Base-by-base conservation (phyloP, 805 yeast genomes). In the Candida corydali region DNA sequence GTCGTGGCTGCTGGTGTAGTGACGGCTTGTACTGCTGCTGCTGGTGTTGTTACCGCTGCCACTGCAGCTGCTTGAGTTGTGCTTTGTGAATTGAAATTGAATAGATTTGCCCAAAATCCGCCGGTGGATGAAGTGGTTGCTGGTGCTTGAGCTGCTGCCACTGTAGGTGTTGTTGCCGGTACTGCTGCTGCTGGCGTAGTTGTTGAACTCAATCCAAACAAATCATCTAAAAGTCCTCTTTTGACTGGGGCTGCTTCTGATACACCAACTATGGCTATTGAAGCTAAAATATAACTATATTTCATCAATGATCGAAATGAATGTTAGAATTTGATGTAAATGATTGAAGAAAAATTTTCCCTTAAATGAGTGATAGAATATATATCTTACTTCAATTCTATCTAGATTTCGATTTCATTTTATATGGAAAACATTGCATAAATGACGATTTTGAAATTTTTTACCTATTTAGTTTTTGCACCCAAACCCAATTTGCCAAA, bases 71-170 rank as follows among this genome's bases (percentile, higher is more conserved):
- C 33, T 29, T 17, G 29, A 6, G 16, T 4, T n/a, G 41, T 38
- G 11, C 37, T 17, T 26, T 34, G 20, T n/a, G 36, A 22, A 12
- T 29, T 27, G 9, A 35, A 32, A 28, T 29, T 26, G 23, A 37
- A 24, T 12, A 37, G 8, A 15, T 26, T 22, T 6, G 32, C 36
- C 32, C 36, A 37, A 17, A 37, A 31, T 23, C 36, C 36, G 20
- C 56, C 37, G 12, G 38, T 15, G 8, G 30, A 14, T 5, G 27
- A 12, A 10, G 41, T 26, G 15, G 44, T 26, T 26, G 37, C 26
- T 3, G 44, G 28, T 18, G 32, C 32, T 4, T 34, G 50, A 35
- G 19, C 54, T 32, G 53, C 53, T 36, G 52, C 61, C 26, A 32
- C 12, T 3, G 44, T 26, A 16, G 32, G 34, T 4, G 36, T 50